Evolutionary conservation across 1,284 basidiomycete species (phyloP), one percentile per base, ranked within the genome.

Genomic region (Taiwanofungus camphoratus): DNA sequence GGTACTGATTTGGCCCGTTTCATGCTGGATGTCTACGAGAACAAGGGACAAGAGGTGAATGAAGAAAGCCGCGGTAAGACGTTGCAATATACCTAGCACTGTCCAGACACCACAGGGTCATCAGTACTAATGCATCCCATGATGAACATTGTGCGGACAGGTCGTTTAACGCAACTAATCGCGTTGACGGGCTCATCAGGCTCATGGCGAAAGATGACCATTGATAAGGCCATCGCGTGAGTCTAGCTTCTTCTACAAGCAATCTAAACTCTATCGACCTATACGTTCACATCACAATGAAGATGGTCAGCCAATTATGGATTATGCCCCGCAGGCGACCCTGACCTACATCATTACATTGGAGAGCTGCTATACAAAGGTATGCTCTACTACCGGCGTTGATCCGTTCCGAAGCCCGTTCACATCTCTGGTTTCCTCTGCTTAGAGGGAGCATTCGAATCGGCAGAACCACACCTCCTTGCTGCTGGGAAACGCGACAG

Each of bases 341-440:
- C 83, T 24, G 77, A 77, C 42, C 68, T 97, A 36, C 89, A 91
- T 41, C 82, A 90, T 52, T 95, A 95, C 62, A 65, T 93, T 41
- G 93, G 92, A 5, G 85, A 93, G 60, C 66, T 94, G 27, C 71
- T 92, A 20, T 88, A 82, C 68, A 93, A 92, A 75, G 92, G 92
- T 87, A 48, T 27, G 69, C 51, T 13, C 8, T 29, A 32, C 18
- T 32, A 38, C n/a, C n/a, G n/a, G 36, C 29, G n/a, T 26, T 48
- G 22, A 32, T 11, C 23, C 32, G 31, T 43, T 39, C 29, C 18
- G 36, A n/a, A n/a, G n/a, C n/a, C n/a, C 13, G 11, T 22, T 37
- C 18, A 15, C 34, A 19, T 24, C n/a, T 15, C 21, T 21, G 11
- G 13, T 43, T 19, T 46, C 32, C 27, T 36, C 23, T 34, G 31